Conservation (phyloP, 169 alveolate genomes). For the Plasmodium berghei region DNA sequence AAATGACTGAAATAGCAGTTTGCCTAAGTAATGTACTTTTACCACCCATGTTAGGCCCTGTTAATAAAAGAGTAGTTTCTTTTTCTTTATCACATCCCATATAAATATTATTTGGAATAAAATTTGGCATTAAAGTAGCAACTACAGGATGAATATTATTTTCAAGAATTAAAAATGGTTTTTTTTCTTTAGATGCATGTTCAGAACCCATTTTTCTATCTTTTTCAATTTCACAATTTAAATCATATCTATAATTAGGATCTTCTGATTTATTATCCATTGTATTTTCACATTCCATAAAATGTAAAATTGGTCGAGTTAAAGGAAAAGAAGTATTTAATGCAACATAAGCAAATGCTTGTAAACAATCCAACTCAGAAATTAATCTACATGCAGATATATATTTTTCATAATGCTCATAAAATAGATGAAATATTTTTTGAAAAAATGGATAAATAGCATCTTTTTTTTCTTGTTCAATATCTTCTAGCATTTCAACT, state of each 20-base stretch:
- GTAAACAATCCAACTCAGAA: constrained; percentile 94
- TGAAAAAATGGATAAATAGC: constrained; percentile 88
- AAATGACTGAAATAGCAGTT: constrained; percentile 94
- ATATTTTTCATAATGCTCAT: constrained; percentile 80
- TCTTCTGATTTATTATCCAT: neutral
- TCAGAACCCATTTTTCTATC: neutral
- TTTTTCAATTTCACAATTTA: neutral
- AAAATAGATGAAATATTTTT: constrained; percentile 86
- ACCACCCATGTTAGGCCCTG: constrained; percentile 99
- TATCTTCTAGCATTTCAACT: constrained; percentile 89
- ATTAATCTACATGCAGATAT: constrained; percentile 74
- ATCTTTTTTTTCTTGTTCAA: constrained; percentile 90
- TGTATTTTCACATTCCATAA: constrained; percentile 9
- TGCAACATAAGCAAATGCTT: constrained; percentile 88
- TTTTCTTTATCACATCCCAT: constrained; percentile 77
- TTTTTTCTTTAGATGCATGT: constrained; percentile 21
- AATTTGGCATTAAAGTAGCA: constrained; percentile 80
- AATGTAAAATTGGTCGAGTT: constrained; percentile 49
- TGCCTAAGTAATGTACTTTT: constrained; percentile 98
- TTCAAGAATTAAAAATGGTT: constrained; percentile 45
- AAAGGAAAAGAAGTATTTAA: constrained; percentile 28
- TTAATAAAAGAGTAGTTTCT: constrained; percentile 87
- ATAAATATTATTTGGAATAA: constrained; percentile 88
- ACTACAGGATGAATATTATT: constrained; percentile 84
- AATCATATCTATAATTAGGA: neutral